phyloP scores from a whole-genome alignment of 305 asterid species.

The Solanum chacoense region DNA sequence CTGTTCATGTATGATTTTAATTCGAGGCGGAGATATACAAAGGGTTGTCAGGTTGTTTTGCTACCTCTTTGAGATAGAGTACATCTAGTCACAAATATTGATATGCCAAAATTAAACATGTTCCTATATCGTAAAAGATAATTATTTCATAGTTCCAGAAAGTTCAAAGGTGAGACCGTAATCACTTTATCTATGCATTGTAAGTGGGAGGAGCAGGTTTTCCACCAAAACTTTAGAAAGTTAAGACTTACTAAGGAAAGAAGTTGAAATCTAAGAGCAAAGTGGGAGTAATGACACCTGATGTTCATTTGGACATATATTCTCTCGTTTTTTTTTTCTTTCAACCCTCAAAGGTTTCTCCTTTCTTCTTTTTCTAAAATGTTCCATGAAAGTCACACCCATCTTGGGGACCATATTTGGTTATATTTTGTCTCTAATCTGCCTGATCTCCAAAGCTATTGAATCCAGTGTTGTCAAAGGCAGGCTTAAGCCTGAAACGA shows the following conservation, averaged over 20 bases:
- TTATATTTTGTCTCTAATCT: not conserved
- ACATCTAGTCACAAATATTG: not conserved
- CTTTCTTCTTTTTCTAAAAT: not conserved
- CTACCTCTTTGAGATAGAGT: not conserved
- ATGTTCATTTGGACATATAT: not conserved
- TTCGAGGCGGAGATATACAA: not conserved
- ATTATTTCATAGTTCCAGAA: not conserved
- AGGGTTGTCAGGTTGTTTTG: not conserved
- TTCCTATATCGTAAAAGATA: not conserved
- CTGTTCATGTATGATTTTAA: not conserved
- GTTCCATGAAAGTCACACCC: not conserved
- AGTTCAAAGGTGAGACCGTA: not conserved
- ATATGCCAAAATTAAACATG: not conserved
- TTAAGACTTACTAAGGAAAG: not conserved
- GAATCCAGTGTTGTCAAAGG: not conserved
- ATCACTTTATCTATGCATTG: not conserved
- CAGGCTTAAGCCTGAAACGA: not conserved
- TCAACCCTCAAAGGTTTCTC: not conserved
- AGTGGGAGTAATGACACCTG: not conserved
- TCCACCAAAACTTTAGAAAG: not conserved
- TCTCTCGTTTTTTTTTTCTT: not conserved
- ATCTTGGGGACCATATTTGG: not conserved
- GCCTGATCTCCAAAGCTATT: not conserved
- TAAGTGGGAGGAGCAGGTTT: not conserved
- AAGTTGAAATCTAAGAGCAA: not conserved